These are phyloP conservation scores for Rhamnella rubrinervis DNA, from an alignment of 331 rosid species.

Conservation along the genomic window DNA sequence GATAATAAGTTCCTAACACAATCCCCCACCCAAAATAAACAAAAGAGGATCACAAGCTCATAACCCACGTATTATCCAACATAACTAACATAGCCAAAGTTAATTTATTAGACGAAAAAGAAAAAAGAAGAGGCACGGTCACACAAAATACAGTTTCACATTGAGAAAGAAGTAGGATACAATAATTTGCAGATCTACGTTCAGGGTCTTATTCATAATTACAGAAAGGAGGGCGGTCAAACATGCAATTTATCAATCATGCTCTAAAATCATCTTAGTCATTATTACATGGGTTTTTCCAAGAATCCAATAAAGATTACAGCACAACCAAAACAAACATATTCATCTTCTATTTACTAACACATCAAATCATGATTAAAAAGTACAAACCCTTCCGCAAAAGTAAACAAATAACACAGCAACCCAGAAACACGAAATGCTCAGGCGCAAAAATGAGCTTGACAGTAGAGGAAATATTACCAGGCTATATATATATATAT, in stretches of 20 bases:
- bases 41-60: slow-evolving; percentile 2
- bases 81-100: slow-evolving; percentile 3
- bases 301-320: background rate
- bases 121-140: background rate
- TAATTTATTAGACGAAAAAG: background rate
- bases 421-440: slow-evolving; percentile 22
- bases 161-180: background rate
- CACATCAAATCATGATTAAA: slow-evolving; percentile 10
- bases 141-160: background rate
- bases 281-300: background rate
- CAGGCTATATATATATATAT: slow-evolving; percentile 21
- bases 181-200: slow-evolving; percentile 33
- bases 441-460: background rate
- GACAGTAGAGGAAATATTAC: background rate
- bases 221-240: background rate
- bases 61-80: background rate
- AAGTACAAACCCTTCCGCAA: slow-evolving; percentile 22
- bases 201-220: slow-evolving; percentile 4
- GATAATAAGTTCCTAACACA: too few species aligned
- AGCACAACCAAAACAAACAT: background rate
- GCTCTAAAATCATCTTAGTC: background rate
- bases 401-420: slow-evolving; percentile 14
- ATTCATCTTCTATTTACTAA: background rate
- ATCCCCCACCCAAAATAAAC: background rate
- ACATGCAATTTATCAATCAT: slow-evolving; percentile 7